phyloP scores from a whole-genome alignment of 1,284 basidiomycete genomes.

The Mycosarcoma maydis region DNA sequence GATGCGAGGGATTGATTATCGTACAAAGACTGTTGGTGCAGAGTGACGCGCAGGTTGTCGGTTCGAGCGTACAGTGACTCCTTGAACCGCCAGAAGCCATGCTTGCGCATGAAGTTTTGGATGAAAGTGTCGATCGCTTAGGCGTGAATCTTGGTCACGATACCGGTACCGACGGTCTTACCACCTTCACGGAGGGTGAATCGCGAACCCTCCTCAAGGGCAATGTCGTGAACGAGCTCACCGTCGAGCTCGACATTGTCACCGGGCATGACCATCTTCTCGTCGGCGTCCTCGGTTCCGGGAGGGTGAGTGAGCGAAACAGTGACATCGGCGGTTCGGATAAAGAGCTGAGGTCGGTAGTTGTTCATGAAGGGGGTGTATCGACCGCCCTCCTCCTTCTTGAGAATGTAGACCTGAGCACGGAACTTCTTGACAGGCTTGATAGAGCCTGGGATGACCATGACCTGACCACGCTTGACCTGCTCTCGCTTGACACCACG shows the following conservation, averaged over 20 bases:
- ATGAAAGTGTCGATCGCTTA: slow-evolving; percentile 10
- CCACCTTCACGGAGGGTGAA: slow-evolving; percentile 98
- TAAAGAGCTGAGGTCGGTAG: slow-evolving; percentile 95
- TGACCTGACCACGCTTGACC: slow-evolving; percentile 89
- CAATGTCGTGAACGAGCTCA: slow-evolving; percentile 85
- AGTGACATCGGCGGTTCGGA: slow-evolving; percentile 95
- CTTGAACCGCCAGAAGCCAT: neutral
- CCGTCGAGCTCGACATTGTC: slow-evolving; percentile 96
- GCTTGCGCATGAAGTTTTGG: slow-evolving; percentile 19
- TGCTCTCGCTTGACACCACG: slow-evolving; percentile 98
- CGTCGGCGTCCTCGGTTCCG: slow-evolving; percentile 70
- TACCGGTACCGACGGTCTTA: slow-evolving; percentile 74
- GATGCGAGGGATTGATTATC: slow-evolving; percentile 24
- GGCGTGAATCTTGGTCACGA: slow-evolving; percentile 62
- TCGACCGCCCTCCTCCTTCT: slow-evolving; percentile 97
- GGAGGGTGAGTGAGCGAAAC: slow-evolving; percentile 86
- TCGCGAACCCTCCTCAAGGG: slow-evolving; percentile 89
- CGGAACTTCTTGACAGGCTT: slow-evolving; percentile 91
- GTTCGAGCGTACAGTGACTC: neutral
- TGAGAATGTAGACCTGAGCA: slow-evolving; percentile 71
- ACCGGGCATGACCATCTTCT: slow-evolving; percentile 90
- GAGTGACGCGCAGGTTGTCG: neutral
- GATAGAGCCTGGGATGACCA: slow-evolving; percentile 89
- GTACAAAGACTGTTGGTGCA: slow-evolving; percentile 20
- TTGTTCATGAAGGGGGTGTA: slow-evolving; percentile 97